Evolutionary conservation across 306 rosid species (phyloP).

Genomic region (Lathyrus aphaca): DNA sequence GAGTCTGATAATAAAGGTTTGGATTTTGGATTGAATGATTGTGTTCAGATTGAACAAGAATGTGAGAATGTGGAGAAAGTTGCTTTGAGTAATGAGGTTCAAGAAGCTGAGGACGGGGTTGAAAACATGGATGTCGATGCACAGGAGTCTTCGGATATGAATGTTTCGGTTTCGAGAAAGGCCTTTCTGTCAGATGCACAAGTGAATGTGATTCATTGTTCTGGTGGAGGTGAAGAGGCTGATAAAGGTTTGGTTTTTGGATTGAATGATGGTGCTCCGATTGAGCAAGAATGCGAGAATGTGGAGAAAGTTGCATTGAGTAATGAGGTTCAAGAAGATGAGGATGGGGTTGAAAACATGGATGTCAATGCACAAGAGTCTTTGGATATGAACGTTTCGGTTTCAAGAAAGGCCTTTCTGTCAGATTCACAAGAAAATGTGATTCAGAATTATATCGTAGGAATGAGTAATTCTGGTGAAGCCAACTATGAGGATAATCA

Average conservation of each 20-base stretch:
- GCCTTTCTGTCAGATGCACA: constrained; percentile 33
- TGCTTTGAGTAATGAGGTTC: not conserved
- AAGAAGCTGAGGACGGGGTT: too few species aligned
- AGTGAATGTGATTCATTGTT: constrained; percentile 36
- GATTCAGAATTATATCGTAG: constrained; percentile 24
- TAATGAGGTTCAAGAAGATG: too few species aligned
- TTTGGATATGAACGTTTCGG: constrained; percentile 24
- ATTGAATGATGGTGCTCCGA: constrained; percentile 30
- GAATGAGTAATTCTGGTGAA: too few species aligned
- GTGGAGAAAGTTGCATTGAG: not conserved
- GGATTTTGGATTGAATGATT: constrained; percentile 28
- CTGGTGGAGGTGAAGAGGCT: constrained; percentile 2
- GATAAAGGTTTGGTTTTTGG: constrained; percentile 36
- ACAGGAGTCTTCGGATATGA: constrained; percentile 28
- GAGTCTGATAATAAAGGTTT: constrained; percentile 32
- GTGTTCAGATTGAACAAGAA: constrained; percentile 27
- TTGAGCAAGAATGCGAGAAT: constrained; percentile 17
- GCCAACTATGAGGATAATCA: not conserved
- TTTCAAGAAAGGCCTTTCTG: not conserved
- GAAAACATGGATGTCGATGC: too few species aligned
- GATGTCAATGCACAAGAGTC: constrained; percentile 16
- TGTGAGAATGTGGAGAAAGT: constrained; percentile 18
- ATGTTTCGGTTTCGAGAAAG: constrained; percentile 12
- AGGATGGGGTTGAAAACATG: too few species aligned
- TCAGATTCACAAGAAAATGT: constrained; percentile 38